Evolutionary conservation across 177 flowering plant species (phyloP), one percentile per base, ranked within the genome.

Genomic region (Vitis hybrid): DNA sequence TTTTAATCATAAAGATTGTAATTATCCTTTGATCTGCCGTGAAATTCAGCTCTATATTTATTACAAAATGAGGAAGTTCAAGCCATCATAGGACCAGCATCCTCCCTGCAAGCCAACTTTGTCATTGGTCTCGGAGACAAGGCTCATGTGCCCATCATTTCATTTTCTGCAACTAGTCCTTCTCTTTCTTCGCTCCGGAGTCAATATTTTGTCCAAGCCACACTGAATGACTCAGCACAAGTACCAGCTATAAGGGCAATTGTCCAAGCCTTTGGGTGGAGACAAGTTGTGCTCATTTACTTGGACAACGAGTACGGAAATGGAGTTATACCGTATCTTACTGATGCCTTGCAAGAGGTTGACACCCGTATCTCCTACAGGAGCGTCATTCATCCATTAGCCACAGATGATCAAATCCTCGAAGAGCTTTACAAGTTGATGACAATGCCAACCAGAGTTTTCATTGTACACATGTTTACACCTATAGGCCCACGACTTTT

Each of bases 141-240:
- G 59, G 70, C 71, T 19, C 72, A 73, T 3, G 80, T 80, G 2
- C 82, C 82, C 59, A 62, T 73, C 9, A 59, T 79, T 7, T 57
- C 79, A 57, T 69, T 66, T 32, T 76, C 79, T 0, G 76, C 75
- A 4, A 58, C 82, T 4, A 79, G 79, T 60, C 79, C 77, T 54
- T 66, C 72, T 11, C 67, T 79, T 16, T 46, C 82, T 48, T 57
- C 66, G 2, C n/a, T 15, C 4, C 21, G 30, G 6, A 70, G 52
- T 24, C 72, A 56, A 13, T 79, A 68, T 14, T 79, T 79, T 19
- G 5, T 79, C 24, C 74, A 70, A 50, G 62, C 78, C 0, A 18
- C 79, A 3, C 65, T 61, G 19, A 61, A 72, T 62, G 81, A 75
- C 56, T 56, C 68, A 2, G 66, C 70, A 49, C 82, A 75, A 61